Base-by-base conservation (phyloP, 768 basidiomycete genomes). In the Naganishia friedmannii region DNA sequence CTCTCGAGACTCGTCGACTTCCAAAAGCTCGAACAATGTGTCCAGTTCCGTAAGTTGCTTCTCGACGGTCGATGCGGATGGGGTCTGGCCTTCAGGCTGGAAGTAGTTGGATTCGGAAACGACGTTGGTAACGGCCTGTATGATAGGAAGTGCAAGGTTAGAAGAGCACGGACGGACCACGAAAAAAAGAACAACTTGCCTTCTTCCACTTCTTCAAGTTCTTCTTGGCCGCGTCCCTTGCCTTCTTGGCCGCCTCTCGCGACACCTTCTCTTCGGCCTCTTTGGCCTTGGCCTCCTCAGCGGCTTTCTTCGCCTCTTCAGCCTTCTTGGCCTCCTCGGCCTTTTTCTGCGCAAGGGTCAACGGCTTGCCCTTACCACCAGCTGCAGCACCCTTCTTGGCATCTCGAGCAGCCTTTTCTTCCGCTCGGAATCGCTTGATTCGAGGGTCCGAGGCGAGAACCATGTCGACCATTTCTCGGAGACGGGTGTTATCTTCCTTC, bases 351-450 rank as follows among this genome's bases (percentile, higher is more conserved):
- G 73, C 80, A 80, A 81, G 84, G 83, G 78, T 76, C 72, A 79
- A 72, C 19, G 77, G 73, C 54, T 77, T 76, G 79, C 72, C 73
- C 45, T 74, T 73, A 28, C 73, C 73, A 32, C 76, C 82, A 28
- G 63, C 70, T 8, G 71, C 74, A 10, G 77, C 81, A 71, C 80
- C 82, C 82, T 86, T 86, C 85, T 96, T 97, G 45, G 91, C 90
- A 76, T 93, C 93, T 13, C 93, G 85, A 0, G 91, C 91, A 72
- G 90, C 92, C 81, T 97, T 98, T 83, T 98, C 95, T 78, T 95
- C 88, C 75, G 91, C 90, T 82, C 93, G 95, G 86, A 96, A 93
- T 67, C 92, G 86, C 83, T 93, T 97, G 85, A 99, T 96, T 73
- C 95, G 90, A 29, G 95, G 95, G 80, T 99, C 95, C 68, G 88